These are phyloP conservation scores for Fusarium camptoceras DNA, from an alignment of 2,329 filamentous ascomycete genomes.

Conservation along the genomic window DNA sequence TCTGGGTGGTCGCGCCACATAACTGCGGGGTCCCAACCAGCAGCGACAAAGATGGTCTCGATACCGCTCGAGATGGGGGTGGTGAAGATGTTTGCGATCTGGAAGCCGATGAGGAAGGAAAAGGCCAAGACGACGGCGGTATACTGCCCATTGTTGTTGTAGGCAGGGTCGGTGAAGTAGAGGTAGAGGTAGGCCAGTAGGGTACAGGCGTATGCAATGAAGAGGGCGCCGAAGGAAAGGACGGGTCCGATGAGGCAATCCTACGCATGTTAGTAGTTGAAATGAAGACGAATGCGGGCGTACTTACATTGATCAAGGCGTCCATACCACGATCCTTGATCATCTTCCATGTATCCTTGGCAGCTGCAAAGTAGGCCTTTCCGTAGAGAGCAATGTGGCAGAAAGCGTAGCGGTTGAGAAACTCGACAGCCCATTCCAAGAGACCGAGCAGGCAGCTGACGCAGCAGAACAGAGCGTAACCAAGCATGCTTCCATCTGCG, in stretches of 20 bases:
- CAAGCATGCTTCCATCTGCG: conserved; percentile 77
- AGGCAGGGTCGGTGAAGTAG: conserved; percentile 80
- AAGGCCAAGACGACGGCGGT: conserved; percentile 86
- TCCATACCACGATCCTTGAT: conserved; percentile 93
- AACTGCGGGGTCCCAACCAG: conserved; percentile 76
- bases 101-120: conserved; percentile 88
- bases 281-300: rapidly evolving
- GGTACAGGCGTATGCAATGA: conserved; percentile 85
- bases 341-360: conserved; percentile 91
- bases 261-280: conserved; percentile 44
- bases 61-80: conserved; percentile 90
- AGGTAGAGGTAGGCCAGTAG: conserved; percentile 90
- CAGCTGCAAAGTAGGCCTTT: conserved; percentile 85
- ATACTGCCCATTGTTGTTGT: conserved; percentile 76
- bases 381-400: conserved; percentile 94
- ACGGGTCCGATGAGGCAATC: conserved; percentile 85
- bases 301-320: conserved; percentile 77
- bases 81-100: conserved; percentile 90
- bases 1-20: conserved; percentile 85
- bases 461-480: conserved; percentile 75
- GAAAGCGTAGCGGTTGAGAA: conserved; percentile 93
- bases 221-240: conserved; percentile 80
- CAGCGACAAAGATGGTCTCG: conserved; percentile 89
- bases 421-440: conserved; percentile 86
- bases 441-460: conserved; percentile 81